phyloP scores from a whole-genome alignment of 164 flowering plant genomes.

The Akebia trifoliata region DNA sequence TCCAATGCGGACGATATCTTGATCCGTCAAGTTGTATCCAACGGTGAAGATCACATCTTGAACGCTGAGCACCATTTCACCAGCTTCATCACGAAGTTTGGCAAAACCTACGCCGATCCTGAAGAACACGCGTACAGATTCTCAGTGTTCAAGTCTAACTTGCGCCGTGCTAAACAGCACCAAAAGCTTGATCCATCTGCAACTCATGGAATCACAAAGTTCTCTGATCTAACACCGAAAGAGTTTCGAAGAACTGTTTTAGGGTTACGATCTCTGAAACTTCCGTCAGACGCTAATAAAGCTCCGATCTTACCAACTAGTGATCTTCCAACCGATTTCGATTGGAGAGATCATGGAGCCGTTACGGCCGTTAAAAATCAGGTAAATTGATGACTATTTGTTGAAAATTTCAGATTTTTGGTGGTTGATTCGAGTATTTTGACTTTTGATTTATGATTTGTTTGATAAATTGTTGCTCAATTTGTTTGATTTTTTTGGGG shows the following conservation, averaged over 20 bases:
- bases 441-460: neutral
- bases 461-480: neutral
- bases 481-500: neutral
- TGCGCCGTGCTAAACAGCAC: constrained; percentile 64
- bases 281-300: constrained; percentile 53
- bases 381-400: constrained; percentile 30
- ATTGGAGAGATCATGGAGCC: constrained; percentile 94
- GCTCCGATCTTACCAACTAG: constrained; percentile 87
- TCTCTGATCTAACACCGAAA: constrained; percentile 75
- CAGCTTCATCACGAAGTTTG: constrained; percentile 50
- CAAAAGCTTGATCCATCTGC: constrained; percentile 85
- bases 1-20: constrained; percentile 15
- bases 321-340: constrained; percentile 70
- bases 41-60: constrained; percentile 32
- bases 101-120: constrained; percentile 48
- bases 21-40: constrained; percentile 32
- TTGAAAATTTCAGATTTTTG: no score
- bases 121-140: constrained; percentile 81
- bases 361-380: constrained; percentile 85
- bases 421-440: neutral
- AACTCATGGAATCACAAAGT: constrained; percentile 84
- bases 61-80: constrained; percentile 68
- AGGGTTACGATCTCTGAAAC: constrained; percentile 44
- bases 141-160: constrained; percentile 64
- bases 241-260: constrained; percentile 59